These are phyloP conservation scores for Candida maesae DNA, from an alignment of 805 yeast species.

Conservation along the genomic window DNA sequence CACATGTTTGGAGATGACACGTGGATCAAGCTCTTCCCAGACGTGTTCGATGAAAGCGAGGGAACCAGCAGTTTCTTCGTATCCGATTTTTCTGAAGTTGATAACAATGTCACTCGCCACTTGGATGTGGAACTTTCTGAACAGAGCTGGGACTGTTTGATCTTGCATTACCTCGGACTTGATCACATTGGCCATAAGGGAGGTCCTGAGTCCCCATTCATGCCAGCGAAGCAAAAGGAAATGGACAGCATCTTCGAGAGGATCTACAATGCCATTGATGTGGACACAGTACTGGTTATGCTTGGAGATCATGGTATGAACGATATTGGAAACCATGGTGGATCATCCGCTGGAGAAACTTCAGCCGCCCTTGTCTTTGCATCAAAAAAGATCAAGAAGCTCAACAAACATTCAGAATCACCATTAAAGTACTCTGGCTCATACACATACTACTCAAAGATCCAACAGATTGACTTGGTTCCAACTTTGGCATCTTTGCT, in stretches of 20 bases:
- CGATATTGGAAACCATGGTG: constrained; percentile 94
- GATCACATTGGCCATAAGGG: constrained; percentile 99
- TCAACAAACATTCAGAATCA: constrained; percentile 16
- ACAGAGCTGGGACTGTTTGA: constrained; percentile 75
- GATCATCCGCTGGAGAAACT: constrained; percentile 89
- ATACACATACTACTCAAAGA: constrained; percentile 47
- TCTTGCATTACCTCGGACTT: constrained; percentile 86
- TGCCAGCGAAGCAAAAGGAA: constrained; percentile 80
- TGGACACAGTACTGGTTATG: constrained; percentile 62
- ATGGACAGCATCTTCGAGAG: constrained; percentile 68
- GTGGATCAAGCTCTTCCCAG: constrained; percentile 89
- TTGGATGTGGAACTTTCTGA: constrained; percentile 52
- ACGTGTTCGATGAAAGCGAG: constrained; percentile 59
- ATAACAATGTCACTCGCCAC: constrained; percentile 88
- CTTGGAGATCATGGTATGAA: constrained; percentile 98
- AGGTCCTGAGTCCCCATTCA: constrained; percentile 77
- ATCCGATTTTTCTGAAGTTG: constrained; percentile 92
- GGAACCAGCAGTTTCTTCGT: constrained; percentile 95
- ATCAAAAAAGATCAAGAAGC: constrained; percentile 51
- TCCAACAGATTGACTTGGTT: constrained; percentile 83
- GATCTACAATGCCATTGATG: constrained; percentile 44
- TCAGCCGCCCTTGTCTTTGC: constrained; percentile 75
- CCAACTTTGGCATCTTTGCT: constrained; percentile 75
- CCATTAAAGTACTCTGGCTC: constrained; percentile 33
- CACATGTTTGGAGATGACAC: constrained; percentile 98